Base-by-base conservation (phyloP, 257 asterid genomes). In the Solanum piurae region DNA sequence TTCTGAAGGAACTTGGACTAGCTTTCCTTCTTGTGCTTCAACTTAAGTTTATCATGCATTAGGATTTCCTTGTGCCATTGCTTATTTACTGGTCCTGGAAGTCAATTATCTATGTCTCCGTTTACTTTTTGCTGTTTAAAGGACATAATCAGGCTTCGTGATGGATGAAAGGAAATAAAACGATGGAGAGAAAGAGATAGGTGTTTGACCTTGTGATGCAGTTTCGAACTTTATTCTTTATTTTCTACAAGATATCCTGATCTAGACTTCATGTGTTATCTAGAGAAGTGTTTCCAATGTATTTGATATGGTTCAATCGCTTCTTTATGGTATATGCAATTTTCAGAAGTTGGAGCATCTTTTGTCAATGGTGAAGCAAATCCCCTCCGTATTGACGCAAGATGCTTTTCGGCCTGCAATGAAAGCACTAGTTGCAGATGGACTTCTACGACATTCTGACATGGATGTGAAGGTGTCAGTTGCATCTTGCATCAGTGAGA, bases 401-500 rank as follows among this genome's bases (percentile, higher is more conserved):
- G 83, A 73, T 73, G 90, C 87, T 29, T 64, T 64, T n/a, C 29
- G 33, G 2, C 33, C 18, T n/a, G 72, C 33, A n/a, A 2, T n/a
- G 33, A 16, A 72, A 49, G 90, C 91, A 87, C 79, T 90, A 71
- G 72, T 83, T 29, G 52, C 90, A 31, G 86, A 87, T 33, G 86
- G 87, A 66, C 85, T 90, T 13, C 68, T 90, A 42, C 58, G 73
- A 27, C 84, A 90, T 85, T 36, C 85, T 44, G 85, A 64, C 72
- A n/a, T 83, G 38, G 84, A 87, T 60, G 91, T 89, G 72, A 86
- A 76, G 84, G 84, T 87, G 73, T 89, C 90, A 31, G 74, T 86
- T 42, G 73, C 88, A 27, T 89, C 86, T 89, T 90, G 92, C 90
- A 80, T 90, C 23, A 44, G 86, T 49, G 89, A 90, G 69, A 66